A percentile compares a stretch with the other conserved stretches of the same genome.
phyloP scores from a whole-genome alignment of 2,329 filamentous ascomycete genomes.

The Aspergillus flavus region DNA sequence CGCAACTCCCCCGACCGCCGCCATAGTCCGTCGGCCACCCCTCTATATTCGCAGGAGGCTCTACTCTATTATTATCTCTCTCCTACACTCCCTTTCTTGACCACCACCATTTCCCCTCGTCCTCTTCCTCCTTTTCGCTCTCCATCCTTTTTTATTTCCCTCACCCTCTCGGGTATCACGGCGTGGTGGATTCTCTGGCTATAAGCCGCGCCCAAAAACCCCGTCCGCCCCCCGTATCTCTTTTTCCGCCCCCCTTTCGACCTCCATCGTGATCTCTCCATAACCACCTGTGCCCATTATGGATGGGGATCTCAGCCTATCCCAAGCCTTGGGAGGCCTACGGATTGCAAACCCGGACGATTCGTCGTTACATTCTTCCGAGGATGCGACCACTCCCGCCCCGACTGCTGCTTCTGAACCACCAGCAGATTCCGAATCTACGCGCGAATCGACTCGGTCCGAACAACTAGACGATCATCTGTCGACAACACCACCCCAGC shows the following conservation, averaged over 20 bases:
- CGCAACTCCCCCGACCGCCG: conserved; percentile 33
- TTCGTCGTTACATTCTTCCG: conserved; percentile 49
- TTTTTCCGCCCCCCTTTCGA: conserved; percentile 9
- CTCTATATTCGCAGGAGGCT: conserved; percentile 11
- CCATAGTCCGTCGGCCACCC: conserved; percentile 34
- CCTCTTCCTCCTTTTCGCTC: conserved; percentile 8
- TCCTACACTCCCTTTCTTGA: conserved; percentile 10
- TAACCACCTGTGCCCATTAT: conserved; percentile 55
- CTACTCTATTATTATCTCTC: conserved; percentile 12
- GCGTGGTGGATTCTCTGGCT: conserved; percentile 12
- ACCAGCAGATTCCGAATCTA: conserved; percentile 26
- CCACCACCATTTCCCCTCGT: background rate
- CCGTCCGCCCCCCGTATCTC: conserved; percentile 9
- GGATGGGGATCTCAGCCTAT: conserved; percentile 91
- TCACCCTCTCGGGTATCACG: conserved; percentile 9
- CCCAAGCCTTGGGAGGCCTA: conserved; percentile 87
- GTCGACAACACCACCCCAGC: conserved; percentile 26
- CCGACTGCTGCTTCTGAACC: conserved; percentile 27
- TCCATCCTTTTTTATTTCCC: conserved; percentile 10
- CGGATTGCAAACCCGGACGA: conserved; percentile 97
- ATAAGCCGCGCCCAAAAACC: conserved; percentile 13
- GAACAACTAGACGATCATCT: conserved; percentile 25
- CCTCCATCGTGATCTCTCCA: conserved; percentile 8
- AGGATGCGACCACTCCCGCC: conserved; percentile 34
- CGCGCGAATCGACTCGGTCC: conserved; percentile 22